Evolutionary conservation across 1,139 yeast genomes (phyloP), one percentile per base, ranked within the genome.

Genomic region (Schizosaccharomyces versatilis): DNA sequence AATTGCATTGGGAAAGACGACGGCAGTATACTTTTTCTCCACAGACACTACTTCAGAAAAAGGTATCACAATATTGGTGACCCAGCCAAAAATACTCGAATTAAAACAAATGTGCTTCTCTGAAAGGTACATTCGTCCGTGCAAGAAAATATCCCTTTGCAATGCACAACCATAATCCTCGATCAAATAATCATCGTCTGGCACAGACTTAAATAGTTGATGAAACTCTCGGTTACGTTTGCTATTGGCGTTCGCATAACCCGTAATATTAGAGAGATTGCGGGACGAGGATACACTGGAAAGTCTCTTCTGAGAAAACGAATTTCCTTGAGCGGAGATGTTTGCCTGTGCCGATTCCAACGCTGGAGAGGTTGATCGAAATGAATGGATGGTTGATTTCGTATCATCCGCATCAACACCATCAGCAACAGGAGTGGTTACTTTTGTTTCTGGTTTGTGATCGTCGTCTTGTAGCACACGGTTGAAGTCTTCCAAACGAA

Each of bases 41-140:
- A 90, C 74, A 36, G 76, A 73, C 3, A 77, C 72, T 49, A 90
- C 78, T 57, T 86, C 95, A 53, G 74, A 76, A 62, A 81, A 76
- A 1, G 84, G 79, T 38, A 90, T 75, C 6, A 82, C 76, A 48
- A 57, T 67, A 60, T 77, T 84, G 2, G 96, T 85, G 1, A 85
- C 85, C 95, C 95, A 88, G 0, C 96, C 96, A 53, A 93, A 71
- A 51, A 90, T 73, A 63, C 85, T 85, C n/a, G 96, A 84, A 63
- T 85, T 82, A 71, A 93, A 93, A 65, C 96, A 85, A 1, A 90
- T 66, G 62, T 81, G 78, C 57, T 76, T 76, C 61, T 84, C 94
- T 19, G 95, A 79, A 1, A 93, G 76, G 65, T 85, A 93, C 39
- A 90, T 64, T 55, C 95, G 73, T 7, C 99, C 99, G 62, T 93